Evolutionary conservation across 1,139 yeast species (phyloP).

Genomic region (Suhomyces terraborum): DNA sequence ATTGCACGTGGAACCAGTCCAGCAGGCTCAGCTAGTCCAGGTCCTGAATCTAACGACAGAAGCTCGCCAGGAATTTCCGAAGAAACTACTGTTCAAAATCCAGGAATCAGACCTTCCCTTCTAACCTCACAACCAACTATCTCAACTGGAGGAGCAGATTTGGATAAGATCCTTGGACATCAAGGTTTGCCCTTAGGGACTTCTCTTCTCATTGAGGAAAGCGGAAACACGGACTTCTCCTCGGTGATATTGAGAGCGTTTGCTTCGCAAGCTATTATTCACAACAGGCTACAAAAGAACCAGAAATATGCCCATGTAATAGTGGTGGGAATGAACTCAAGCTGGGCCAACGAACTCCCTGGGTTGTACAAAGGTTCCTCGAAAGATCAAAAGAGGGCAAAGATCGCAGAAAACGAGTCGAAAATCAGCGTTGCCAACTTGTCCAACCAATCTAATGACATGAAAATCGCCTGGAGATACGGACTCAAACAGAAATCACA

Average conservation of each 20-base stretch:
- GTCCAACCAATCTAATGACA: slow-evolving; percentile 42
- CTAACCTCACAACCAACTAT: slow-evolving; percentile 73
- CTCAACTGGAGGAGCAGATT: slow-evolving; percentile 74
- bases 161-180: slow-evolving; percentile 76
- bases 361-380: slow-evolving; percentile 75
- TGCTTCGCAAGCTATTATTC: slow-evolving; percentile 79
- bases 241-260: slow-evolving; percentile 71
- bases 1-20: slow-evolving; percentile 2
- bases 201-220: slow-evolving; percentile 73
- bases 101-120: slow-evolving; percentile 74
- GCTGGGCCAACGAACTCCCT: slow-evolving; percentile 76
- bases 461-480: slow-evolving; percentile 89
- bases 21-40: no score
- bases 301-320: slow-evolving; percentile 58
- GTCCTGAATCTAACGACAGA: slow-evolving; percentile 15
- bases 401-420: slow-evolving; percentile 58
- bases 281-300: slow-evolving; percentile 52
- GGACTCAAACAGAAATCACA: slow-evolving; percentile 53
- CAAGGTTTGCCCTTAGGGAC: slow-evolving; percentile 84
- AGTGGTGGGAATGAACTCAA: slow-evolving; percentile 60
- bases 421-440: slow-evolving; percentile 70
- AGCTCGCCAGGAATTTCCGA: background rate
- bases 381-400: slow-evolving; percentile 64
- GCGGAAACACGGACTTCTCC: slow-evolving; percentile 87
- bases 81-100: no score